phyloP scores from a whole-genome alignment of 1,284 basidiomycete species.

The Ceraceosorus guamensis region DNA sequence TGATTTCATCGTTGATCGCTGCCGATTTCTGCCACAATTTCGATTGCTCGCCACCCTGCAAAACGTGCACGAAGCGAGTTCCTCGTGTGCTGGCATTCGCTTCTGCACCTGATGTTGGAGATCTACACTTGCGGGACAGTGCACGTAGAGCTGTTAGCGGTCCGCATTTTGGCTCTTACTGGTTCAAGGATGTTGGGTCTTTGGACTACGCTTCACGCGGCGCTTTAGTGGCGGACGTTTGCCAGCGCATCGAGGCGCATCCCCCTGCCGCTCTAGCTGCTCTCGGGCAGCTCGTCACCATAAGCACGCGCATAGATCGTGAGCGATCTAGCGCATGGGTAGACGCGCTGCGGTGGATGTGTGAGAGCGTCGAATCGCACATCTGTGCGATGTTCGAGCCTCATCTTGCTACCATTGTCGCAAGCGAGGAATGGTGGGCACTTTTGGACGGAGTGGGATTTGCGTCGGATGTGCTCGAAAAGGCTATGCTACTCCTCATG shows the following conservation, averaged over 20 bases:
- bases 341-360: slow-evolving; percentile 33
- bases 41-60: slow-evolving; percentile 34
- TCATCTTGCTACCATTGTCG: slow-evolving; percentile 27
- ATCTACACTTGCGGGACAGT: slow-evolving; percentile 15
- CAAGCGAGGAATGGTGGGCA: slow-evolving; percentile 20
- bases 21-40: slow-evolving; percentile 42
- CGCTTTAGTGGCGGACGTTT: slow-evolving; percentile 21
- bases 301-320: slow-evolving; percentile 26
- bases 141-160: slow-evolving; percentile 27
- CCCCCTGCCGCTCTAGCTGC: slow-evolving; percentile 17
- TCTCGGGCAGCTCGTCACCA: slow-evolving; percentile 27
- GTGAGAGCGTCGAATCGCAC: slow-evolving; percentile 27
- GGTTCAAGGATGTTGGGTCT: slow-evolving; percentile 37
- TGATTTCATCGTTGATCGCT: slow-evolving; percentile 27
- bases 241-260: slow-evolving; percentile 10
- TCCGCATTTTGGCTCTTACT: slow-evolving; percentile 32
- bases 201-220: slow-evolving; percentile 26
- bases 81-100: slow-evolving; percentile 34
- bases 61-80: slow-evolving; percentile 34
- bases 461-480: slow-evolving; percentile 32
- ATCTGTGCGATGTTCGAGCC: slow-evolving; percentile 20
- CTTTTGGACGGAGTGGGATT: slow-evolving; percentile 33
- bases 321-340: slow-evolving; percentile 34
- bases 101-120: slow-evolving; percentile 27
- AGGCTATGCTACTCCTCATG: slow-evolving; percentile 29